These are phyloP conservation scores for Aspergillus melleus DNA, from an alignment of 2,329 filamentous ascomycete genomes.

Conservation along the genomic window DNA sequence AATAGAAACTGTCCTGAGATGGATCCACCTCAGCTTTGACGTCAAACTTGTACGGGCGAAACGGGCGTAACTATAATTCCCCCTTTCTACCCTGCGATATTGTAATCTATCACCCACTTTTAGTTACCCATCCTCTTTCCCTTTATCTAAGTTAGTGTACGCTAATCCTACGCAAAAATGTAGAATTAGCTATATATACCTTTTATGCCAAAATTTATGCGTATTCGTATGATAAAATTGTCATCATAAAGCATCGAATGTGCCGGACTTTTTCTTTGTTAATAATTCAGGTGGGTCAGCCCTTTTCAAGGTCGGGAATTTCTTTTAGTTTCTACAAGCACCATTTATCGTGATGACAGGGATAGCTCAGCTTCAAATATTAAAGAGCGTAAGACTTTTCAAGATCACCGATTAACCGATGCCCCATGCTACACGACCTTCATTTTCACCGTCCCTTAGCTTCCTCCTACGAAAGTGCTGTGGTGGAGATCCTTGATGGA, in stretches of 20 bases:
- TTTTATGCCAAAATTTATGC: not conserved
- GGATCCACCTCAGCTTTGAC: not conserved
- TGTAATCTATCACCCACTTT: not conserved
- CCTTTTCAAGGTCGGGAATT: not conserved
- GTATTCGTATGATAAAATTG: not conserved
- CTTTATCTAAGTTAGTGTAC: not conserved
- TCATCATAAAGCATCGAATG: not conserved
- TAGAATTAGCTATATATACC: not conserved
- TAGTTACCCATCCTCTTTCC: not conserved
- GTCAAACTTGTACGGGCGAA: not conserved
- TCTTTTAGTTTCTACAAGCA: not conserved
- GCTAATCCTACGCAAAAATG: not conserved
- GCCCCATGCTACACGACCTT: too few relatives aligned
- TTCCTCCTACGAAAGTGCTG: too few relatives aligned
- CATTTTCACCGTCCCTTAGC: too few relatives aligned
- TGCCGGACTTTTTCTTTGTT: not conserved
- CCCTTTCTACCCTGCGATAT: not conserved
- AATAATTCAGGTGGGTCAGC: not conserved
- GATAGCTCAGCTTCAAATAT: not conserved
- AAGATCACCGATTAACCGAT: not conserved
- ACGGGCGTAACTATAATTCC: not conserved
- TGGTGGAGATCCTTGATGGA: too few relatives aligned
- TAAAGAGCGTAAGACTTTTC: not conserved
- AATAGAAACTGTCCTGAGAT: not conserved
- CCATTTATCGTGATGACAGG: not conserved